Evolutionary conservation across 805 yeast species (phyloP), one percentile per base, ranked within the genome.

Genomic region (Kodamaea lidongshanica): DNA sequence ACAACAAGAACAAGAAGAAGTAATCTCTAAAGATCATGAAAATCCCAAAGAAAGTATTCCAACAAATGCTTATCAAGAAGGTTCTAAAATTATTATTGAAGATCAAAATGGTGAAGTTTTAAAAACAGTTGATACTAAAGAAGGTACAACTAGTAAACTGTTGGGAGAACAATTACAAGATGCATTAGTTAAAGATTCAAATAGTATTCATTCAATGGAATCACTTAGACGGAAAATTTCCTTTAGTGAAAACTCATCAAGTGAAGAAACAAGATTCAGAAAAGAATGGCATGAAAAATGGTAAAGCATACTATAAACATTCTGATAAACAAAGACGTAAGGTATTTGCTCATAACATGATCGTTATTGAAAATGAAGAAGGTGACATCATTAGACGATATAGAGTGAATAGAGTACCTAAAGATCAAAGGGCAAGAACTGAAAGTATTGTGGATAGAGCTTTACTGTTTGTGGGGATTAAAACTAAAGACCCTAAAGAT

Each of bases 351-450:
- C 89, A 78, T 54, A 77, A 85, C 45, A 66, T 77, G 36, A 72
- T 92, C 32, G 68, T 86, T 35, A 79, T 92, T 34, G 98, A 89
- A 54, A 83, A 87, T 46, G 84, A 74, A 25, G 95, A 88, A 8
- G 98, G 97, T 40, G 97, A 89, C 44, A 74, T 92, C 33, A 64
- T 92, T 26, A 76, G 95, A 48, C 68, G 95, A 31, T 89, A 87
- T 56, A 64, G 33, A 44, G 77, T 88, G 30, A 83, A 79, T 45
- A 70, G 74, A 3, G 85, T 77, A 41, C 28, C 23, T 19, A 29
- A 19, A 13, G 32, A 19, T n/a, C 28, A 12, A 21, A 14, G 21
- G 16, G 16, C 25, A 35, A 29, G 71, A 15, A 60, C 74, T 2
- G 50, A 57, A 2, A 53, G 73, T 4, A 52, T 66, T 27, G 55